Evolutionary conservation across 192 early-diverging fungal species (phyloP), one percentile per base, ranked within the genome.

Genomic region (Cladochytrium replicatum): DNA sequence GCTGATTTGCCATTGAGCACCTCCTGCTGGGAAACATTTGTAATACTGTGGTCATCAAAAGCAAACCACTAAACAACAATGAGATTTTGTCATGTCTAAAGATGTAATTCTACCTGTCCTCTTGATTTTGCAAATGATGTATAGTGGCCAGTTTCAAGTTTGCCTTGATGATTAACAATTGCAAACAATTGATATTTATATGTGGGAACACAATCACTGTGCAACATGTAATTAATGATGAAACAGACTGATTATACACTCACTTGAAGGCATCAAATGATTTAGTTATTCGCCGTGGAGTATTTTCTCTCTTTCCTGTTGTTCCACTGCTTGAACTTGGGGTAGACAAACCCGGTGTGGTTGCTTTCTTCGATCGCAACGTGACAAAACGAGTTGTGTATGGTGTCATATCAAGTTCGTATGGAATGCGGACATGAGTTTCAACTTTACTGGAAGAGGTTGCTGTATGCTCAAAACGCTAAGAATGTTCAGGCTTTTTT

Each of bases 111-210:
- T 71, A 87, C 84, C 63, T 87, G 66, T 25, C 75, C 80, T 15
- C 91, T 78, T 38, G 75, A 75, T 48, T 76, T 74, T 4, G 82
- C 86, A 59, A 76, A 91, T 22, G 86, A 83, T 2, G 82, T 91
- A 58, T 99, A 99, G 60, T 99, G 95, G 15, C 95, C 95, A 0
- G 93, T 90, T 43, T 99, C 88, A 54, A 96, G 60, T 47, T 78
- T 80, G 9, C 95, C 95, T 41, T 81, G 72, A 48, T 99, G 95
- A 40, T 87, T 86, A 29, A 97, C 80, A 11, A 99, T 86, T 6
- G 89, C 88, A 71, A 95, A 95, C 19, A 99, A 64, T 4, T 73
- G 69, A 51, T 97, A 97, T 43, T 75, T 60, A 64, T 85, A 84
- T 1, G 82, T 66, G 0, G 83, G 88, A 43, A 71, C 56, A 17